phyloP scores from a whole-genome alignment of 208 protist genomes.

The Strigomonas galati region DNA sequence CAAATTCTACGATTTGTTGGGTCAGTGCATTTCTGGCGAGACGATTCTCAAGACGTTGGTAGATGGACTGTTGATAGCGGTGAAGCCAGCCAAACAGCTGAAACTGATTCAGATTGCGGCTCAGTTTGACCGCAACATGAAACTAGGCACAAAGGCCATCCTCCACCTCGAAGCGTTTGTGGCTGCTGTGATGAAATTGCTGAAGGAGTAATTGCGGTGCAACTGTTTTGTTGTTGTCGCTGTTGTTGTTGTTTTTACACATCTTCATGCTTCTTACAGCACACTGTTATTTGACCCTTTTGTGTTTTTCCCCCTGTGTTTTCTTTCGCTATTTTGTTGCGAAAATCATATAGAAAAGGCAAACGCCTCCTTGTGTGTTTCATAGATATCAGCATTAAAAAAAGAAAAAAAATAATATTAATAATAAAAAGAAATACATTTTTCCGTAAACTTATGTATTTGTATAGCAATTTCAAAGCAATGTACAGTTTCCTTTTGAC shows the following conservation, averaged over 20 bases:
- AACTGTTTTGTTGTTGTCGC: not conserved
- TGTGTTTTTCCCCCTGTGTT: not conserved
- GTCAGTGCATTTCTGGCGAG: slow-evolving; percentile 97
- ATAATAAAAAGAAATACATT: too few relatives aligned
- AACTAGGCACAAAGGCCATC: slow-evolving; percentile 96
- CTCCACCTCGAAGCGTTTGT: slow-evolving; percentile 99
- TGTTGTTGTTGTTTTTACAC: not conserved
- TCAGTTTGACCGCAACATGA: slow-evolving; percentile 96
- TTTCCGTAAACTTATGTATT: too few relatives aligned
- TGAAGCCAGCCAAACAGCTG: slow-evolving; percentile 67
- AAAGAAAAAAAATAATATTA: not conserved
- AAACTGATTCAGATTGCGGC: slow-evolving; percentile 92
- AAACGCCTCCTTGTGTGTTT: not conserved
- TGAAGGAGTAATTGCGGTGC: slow-evolving; percentile 35
- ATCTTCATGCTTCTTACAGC: not conserved
- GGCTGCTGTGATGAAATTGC: slow-evolving; percentile 78
- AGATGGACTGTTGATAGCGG: slow-evolving; percentile 66
- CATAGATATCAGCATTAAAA: not conserved
- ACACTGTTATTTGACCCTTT: too few relatives aligned
- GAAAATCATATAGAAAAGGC: too few relatives aligned
- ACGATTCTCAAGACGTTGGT: slow-evolving; percentile 92
- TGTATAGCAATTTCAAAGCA: too few relatives aligned
- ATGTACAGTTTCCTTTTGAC: not conserved
- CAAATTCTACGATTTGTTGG: slow-evolving; percentile 98
- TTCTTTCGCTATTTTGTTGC: not conserved